Percentiles rank a stretch among this genome's conserved stretches.
Evolutionary conservation across 2,329 filamentous ascomycete genomes (phyloP).

Genomic region (Dissoconium aciculare): DNA sequence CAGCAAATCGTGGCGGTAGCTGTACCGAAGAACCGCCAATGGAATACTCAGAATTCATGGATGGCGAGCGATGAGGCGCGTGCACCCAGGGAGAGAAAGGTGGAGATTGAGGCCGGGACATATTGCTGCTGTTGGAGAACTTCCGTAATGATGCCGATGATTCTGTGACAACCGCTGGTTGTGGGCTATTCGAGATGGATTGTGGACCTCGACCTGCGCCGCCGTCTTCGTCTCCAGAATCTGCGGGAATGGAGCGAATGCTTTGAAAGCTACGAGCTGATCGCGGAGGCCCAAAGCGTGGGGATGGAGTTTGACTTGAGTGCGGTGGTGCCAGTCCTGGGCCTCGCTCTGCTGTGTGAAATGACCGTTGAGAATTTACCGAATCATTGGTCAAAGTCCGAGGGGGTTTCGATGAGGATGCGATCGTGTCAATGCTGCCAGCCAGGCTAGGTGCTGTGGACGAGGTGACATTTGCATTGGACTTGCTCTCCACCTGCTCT

Average conservation of each 20-base stretch:
- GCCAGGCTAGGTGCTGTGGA: conserved; percentile 23
- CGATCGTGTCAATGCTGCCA: conserved; percentile 23
- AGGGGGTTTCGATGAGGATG: conserved; percentile 22
- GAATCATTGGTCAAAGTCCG: conserved; percentile 27
- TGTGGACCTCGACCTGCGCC: conserved; percentile 42
- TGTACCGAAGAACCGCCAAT: conserved; percentile 30
- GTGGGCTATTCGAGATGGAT: too few relatives aligned
- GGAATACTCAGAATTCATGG: conserved; percentile 68
- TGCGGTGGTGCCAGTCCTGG: conserved; percentile 19
- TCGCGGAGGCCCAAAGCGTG: conserved; percentile 26
- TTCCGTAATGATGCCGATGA: conserved; percentile 70
- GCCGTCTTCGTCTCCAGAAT: conserved; percentile 50
- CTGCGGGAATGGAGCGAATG: conserved; percentile 30
- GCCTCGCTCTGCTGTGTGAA: conserved; percentile 10
- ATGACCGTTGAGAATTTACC: conserved; percentile 17
- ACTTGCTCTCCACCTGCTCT: conserved; percentile 30
- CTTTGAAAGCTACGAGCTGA: conserved; percentile 31
- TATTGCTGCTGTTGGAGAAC: conserved; percentile 54
- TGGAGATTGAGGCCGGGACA: conserved; percentile 44
- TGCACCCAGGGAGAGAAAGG: conserved; percentile 49
- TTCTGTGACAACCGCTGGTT: too few relatives aligned
- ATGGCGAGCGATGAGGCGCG: conserved; percentile 62
- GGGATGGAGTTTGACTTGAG: too few relatives aligned
- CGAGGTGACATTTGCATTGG: too few relatives aligned
- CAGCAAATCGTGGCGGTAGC: conserved; percentile 47